These are phyloP conservation scores for Allium cepa DNA, from an alignment of 106 monocot genomes.

Conservation along the genomic window DNA sequence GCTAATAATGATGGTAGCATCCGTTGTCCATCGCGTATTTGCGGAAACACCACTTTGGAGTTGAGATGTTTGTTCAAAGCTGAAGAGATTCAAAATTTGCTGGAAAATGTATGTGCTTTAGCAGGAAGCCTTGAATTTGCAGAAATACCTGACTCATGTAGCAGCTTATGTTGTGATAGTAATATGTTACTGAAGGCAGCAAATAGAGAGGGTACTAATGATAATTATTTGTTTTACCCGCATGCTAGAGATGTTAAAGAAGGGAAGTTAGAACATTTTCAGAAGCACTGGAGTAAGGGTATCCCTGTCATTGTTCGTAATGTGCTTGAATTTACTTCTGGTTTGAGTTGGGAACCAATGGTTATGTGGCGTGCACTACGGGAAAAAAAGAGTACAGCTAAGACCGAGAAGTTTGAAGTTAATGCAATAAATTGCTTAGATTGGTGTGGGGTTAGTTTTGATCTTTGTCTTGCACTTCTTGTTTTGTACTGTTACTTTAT, in stretches of 20 bases:
- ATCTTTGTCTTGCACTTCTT: neutral
- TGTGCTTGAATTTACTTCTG: conserved; percentile 46
- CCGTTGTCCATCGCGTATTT: conserved; percentile 63
- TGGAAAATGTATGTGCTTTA: conserved; percentile 25
- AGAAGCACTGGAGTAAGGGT: conserved; percentile 59
- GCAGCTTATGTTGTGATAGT: conserved; percentile 33
- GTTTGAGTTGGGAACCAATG: conserved; percentile 80
- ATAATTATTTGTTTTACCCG: conserved; percentile 61
- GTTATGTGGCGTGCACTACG: conserved; percentile 76
- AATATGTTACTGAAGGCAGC: conserved; percentile 27
- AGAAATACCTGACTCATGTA: neutral
- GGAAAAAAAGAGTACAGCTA: conserved; percentile 28
- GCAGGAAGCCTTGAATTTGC: neutral
- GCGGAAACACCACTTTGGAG: conserved; percentile 34
- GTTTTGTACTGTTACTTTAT: too few relatives aligned
- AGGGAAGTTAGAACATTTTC: conserved; percentile 40
- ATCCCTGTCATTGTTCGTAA: conserved; percentile 64
- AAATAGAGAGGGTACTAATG: conserved; percentile 28
- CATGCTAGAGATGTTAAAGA: conserved; percentile 24
- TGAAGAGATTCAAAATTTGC: conserved; percentile 22
- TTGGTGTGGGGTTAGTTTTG: conserved; percentile 51
- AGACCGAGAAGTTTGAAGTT: conserved; percentile 35
- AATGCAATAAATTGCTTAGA: conserved; percentile 72
- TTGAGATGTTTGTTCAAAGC: conserved; percentile 46
- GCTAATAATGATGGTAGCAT: conserved; percentile 54